Conservation (phyloP, 768 basidiomycete genomes). For the Trametes cinnabarina region DNA sequence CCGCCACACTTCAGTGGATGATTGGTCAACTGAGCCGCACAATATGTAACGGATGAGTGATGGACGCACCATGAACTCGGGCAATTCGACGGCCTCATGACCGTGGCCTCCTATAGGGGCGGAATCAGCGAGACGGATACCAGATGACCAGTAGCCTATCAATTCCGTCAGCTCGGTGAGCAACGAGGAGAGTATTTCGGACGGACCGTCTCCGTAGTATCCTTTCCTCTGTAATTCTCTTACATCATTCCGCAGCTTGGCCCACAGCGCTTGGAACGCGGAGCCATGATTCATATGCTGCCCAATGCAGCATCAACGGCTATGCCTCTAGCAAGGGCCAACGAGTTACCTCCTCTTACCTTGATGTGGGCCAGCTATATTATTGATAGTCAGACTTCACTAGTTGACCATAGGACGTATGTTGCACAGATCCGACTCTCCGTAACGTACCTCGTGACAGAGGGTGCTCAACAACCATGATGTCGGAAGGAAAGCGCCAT, state of each 20-base stretch:
- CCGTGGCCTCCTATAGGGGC: constrained; percentile 50
- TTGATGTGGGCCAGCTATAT: constrained; percentile 78
- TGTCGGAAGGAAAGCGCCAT: constrained; percentile 59
- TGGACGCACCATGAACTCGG: constrained; percentile 68
- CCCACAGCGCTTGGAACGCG: constrained; percentile 75
- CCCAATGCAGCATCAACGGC: not conserved
- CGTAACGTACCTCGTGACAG: constrained; percentile 72
- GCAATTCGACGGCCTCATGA: constrained; percentile 55
- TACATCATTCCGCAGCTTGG: constrained; percentile 61
- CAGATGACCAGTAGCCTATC: constrained; percentile 80
- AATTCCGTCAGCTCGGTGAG: not conserved
- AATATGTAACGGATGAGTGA: not conserved
- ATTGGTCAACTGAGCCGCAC: not conserved
- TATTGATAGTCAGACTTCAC: not conserved
- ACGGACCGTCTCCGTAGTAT: constrained; percentile 78
- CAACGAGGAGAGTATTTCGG: not conserved
- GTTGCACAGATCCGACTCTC: not conserved
- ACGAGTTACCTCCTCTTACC: constrained; percentile 36
- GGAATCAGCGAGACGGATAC: constrained; percentile 67
- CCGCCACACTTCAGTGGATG: constrained; percentile 63
- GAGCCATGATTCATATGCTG: constrained; percentile 83
- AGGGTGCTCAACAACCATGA: constrained; percentile 73
- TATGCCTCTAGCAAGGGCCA: not conserved
- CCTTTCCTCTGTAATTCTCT: constrained; percentile 66
- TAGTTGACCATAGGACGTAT: not conserved